Conservation (phyloP, 352 stramenopile genomes). For the Phytopythium sindhum region DNA sequence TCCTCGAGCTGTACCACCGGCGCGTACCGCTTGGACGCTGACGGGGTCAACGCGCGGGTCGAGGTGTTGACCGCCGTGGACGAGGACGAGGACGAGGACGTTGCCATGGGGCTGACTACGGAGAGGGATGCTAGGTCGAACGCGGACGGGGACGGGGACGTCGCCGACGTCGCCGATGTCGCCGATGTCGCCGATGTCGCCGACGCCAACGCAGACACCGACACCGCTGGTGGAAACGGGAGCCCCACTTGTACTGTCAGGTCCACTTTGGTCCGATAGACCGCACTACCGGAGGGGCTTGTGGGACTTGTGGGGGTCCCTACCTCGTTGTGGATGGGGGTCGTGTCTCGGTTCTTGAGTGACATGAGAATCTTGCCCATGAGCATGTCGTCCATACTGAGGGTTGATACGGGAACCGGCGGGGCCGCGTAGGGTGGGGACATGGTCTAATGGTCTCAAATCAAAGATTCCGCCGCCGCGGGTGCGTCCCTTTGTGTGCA, state of each 20-base stretch:
- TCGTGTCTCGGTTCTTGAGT: conserved; percentile 42
- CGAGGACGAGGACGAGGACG: conserved; percentile 18
- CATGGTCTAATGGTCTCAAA: too few species aligned
- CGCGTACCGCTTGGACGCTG: conserved; percentile 50
- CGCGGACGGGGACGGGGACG: conserved; percentile 18
- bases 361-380: conserved; percentile 82
- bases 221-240: conserved; percentile 3
- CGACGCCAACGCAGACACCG: too few species aligned
- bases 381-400: conserved; percentile 64
- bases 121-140: conserved; percentile 36
- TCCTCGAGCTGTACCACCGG: conserved; percentile 74
- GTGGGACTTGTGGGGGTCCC: background rate
- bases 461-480: background rate
- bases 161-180: too few species aligned
- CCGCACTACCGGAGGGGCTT: background rate
- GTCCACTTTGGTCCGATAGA: conserved; percentile 33
- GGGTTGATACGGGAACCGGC: conserved; percentile 1
- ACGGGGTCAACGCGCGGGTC: conserved; percentile 7
- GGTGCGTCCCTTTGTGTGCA: background rate
- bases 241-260: conserved; percentile 39
- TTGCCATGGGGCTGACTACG: conserved; percentile 48
- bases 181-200: too few species aligned
- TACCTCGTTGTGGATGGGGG: background rate
- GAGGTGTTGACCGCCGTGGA: conserved; percentile 32
- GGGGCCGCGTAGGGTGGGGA: background rate